phyloP scores from a whole-genome alignment of 2,329 filamentous ascomycete species.

The Metarhizium brunneum region DNA sequence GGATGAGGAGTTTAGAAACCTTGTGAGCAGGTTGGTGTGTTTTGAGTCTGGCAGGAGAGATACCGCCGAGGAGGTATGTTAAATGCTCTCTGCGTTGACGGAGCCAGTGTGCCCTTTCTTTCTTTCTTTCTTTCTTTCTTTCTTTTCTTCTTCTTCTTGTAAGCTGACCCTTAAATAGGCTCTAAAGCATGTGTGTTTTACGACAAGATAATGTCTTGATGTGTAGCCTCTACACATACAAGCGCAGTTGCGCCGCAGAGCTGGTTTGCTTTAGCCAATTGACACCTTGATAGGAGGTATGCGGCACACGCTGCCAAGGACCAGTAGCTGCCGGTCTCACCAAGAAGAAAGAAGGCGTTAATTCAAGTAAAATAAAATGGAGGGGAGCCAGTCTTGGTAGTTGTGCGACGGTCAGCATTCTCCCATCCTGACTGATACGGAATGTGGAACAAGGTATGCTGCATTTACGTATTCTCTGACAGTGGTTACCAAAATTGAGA shows the following conservation, averaged over 20 bases:
- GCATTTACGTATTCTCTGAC: too few relatives aligned
- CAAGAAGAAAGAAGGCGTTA: too few relatives aligned
- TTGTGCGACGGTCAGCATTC: not conserved
- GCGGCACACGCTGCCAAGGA: too few relatives aligned
- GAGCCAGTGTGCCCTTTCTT: too few relatives aligned
- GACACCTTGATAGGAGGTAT: too few relatives aligned
- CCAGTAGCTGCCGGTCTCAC: too few relatives aligned
- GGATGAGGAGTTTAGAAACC: constrained; percentile 47
- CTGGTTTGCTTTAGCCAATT: not conserved
- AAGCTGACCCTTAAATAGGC: not conserved
- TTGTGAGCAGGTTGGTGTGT: constrained; percentile 59
- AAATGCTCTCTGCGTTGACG: not conserved
- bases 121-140: not conserved
- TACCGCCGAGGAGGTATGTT: constrained; percentile 44
- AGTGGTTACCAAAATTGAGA: too few relatives aligned
- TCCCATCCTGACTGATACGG: too few relatives aligned
- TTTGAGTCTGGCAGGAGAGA: constrained; percentile 61
- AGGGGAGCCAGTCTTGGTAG: too few relatives aligned
- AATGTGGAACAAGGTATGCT: too few relatives aligned
- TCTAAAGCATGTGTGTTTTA: not conserved
- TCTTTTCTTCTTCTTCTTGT: not conserved
- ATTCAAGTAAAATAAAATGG: too few relatives aligned
- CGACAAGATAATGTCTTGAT: not conserved
- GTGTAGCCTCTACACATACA: not conserved
- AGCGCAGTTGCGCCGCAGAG: not conserved